phyloP scores from a whole-genome alignment of 2,329 filamentous ascomycete genomes.

The Didymella arachidicola region DNA sequence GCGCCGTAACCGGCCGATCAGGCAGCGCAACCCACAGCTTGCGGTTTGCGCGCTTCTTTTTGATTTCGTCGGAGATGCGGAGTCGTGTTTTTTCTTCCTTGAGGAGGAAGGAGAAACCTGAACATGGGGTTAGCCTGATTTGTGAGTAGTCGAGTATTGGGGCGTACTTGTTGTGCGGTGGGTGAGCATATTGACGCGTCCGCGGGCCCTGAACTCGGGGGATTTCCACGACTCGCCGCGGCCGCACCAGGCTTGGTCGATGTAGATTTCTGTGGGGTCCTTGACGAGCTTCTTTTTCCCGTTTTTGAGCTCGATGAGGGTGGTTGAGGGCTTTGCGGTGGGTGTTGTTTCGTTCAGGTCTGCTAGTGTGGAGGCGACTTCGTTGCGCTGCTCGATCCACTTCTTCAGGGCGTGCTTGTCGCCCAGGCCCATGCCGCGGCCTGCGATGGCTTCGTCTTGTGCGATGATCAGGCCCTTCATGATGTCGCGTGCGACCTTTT shows the following conservation, averaged over 20 bases:
- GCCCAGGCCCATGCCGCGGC: slow-evolving; percentile 82
- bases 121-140: slow-evolving; percentile 14
- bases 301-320: slow-evolving; percentile 72
- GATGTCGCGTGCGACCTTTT: slow-evolving; percentile 86
- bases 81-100: slow-evolving; percentile 95
- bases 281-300: slow-evolving; percentile 74
- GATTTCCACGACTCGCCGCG: slow-evolving; percentile 63
- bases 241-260: slow-evolving; percentile 92
- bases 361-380: slow-evolving; percentile 19
- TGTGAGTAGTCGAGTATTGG: background rate
- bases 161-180: slow-evolving; percentile 80
- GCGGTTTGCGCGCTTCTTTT: slow-evolving; percentile 75
- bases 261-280: slow-evolving; percentile 84
- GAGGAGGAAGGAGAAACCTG: slow-evolving; percentile 79
- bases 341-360: slow-evolving; percentile 23
- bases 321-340: slow-evolving; percentile 54
- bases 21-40: slow-evolving; percentile 89
- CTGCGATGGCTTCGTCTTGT: slow-evolving; percentile 79
- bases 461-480: slow-evolving; percentile 81
- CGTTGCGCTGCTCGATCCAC: slow-evolving; percentile 29
- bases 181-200: slow-evolving; percentile 70
- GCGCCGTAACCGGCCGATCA: slow-evolving; percentile 81
- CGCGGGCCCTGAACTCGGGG: slow-evolving; percentile 78
- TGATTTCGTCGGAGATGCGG: slow-evolving; percentile 77
- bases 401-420: slow-evolving; percentile 31